These are phyloP conservation scores for Paraphysoderma sedebokerense DNA, from an alignment of 371 early-diverging fungal species.

Conservation along the genomic window DNA sequence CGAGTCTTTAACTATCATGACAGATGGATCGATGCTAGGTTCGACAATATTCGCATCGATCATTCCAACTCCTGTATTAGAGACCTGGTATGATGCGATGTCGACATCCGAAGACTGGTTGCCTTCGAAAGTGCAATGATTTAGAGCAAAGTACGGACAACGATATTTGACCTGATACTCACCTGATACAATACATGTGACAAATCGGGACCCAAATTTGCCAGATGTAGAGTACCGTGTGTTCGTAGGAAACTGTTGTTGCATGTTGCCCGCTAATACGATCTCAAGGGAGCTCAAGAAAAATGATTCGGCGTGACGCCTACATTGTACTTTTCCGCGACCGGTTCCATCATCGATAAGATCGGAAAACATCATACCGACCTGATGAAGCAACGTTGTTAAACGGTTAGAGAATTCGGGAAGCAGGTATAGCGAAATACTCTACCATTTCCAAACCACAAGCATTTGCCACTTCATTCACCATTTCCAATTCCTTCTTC, in stretches of 20 bases:
- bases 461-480: conserved; percentile 45
- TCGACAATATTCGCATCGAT: conserved; percentile 82
- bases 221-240: conserved; percentile 51
- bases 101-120: conserved; percentile 65
- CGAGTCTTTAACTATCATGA: conserved; percentile 71
- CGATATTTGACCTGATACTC: conserved; percentile 15
- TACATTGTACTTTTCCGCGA: conserved; percentile 63
- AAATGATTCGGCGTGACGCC: conserved; percentile 79
- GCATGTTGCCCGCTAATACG: conserved; percentile 77
- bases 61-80: conserved; percentile 80
- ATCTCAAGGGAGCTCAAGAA: conserved; percentile 89
- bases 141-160: conserved; percentile 4
- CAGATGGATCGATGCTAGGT: conserved; percentile 68
- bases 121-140: no score
- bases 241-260: conserved; percentile 53
- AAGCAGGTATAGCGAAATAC: conserved; percentile 4
- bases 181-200: conserved; percentile 81
- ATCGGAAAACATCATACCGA: conserved; percentile 96
- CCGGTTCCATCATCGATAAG: conserved; percentile 71
- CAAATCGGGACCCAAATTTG: conserved; percentile 77
- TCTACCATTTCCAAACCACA: conserved; percentile 53
- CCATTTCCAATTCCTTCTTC: conserved; percentile 14
- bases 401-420: not conserved
- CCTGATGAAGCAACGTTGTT: no score
- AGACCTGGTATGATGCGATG: conserved; percentile 79